Evolutionary conservation across 345 rosid genomes (phyloP).

Genomic region (Populus alba): DNA sequence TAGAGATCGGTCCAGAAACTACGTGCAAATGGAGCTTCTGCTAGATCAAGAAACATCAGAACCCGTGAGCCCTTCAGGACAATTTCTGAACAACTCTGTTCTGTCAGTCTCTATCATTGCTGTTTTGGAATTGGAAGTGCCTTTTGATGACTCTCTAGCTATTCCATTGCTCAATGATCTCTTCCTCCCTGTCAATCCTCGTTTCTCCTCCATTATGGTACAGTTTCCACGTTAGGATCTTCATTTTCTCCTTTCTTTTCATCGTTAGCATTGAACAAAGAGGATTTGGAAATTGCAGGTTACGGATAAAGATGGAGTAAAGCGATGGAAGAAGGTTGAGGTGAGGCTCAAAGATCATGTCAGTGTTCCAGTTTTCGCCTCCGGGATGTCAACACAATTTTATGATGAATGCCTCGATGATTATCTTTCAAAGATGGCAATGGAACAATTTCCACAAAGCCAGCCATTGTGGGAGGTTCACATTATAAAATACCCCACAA

Average conservation of each 20-base stretch:
- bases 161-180: conserved; percentile 20
- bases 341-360: conserved; percentile 36
- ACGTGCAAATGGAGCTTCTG: conserved; percentile 17
- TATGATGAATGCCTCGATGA: conserved; percentile 29
- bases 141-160: conserved; percentile 21
- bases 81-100: conserved; percentile 30
- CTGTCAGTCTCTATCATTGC: conserved; percentile 26
- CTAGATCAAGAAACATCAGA: conserved; percentile 12
- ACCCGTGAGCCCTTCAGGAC: conserved; percentile 38
- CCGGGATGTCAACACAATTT: conserved; percentile 27
- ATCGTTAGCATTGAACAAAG: not conserved
- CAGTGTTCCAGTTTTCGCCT: conserved; percentile 26
- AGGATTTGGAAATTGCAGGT: conserved; percentile 20
- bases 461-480: conserved; percentile 56
- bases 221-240: not conserved
- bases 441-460: conserved; percentile 28
- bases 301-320: conserved; percentile 21
- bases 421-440: conserved; percentile 34
- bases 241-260: not conserved
- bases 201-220: conserved; percentile 50
- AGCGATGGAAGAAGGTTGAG: conserved; percentile 36
- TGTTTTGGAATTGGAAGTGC: conserved; percentile 27
- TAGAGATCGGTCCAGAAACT: not conserved
- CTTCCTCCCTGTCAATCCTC: conserved; percentile 37
- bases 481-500: conserved; percentile 41